Percentiles rank a stretch among this genome's conserved stretches.
phyloP scores from a whole-genome alignment of 768 basidiomycete genomes.

The Pisolithus sp. region DNA sequence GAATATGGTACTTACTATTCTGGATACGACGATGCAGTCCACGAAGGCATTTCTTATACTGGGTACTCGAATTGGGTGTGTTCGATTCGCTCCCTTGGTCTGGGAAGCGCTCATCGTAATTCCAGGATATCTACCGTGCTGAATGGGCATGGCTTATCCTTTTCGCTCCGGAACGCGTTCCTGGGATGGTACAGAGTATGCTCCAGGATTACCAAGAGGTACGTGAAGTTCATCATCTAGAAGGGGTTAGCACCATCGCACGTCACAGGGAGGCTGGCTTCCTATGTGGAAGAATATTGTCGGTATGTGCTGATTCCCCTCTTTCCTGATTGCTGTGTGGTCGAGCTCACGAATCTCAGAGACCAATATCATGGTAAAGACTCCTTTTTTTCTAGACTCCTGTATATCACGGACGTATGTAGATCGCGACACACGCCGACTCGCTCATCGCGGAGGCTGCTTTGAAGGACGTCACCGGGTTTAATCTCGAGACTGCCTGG shows the following conservation, averaged over 20 bases:
- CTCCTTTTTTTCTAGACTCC: neutral
- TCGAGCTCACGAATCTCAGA: conserved; percentile 29
- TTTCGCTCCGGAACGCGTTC: conserved; percentile 69
- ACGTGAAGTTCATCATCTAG: neutral
- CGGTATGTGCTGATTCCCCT: conserved; percentile 30
- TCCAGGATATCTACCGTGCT: conserved; percentile 71
- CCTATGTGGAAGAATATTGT: conserved; percentile 91
- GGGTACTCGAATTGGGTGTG: conserved; percentile 77
- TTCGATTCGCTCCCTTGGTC: neutral
- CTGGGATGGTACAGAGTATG: conserved; percentile 75
- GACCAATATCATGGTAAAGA: conserved; percentile 73
- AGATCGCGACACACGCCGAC: conserved; percentile 77
- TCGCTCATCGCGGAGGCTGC: conserved; percentile 71
- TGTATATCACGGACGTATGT: neutral
- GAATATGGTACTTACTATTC: conserved; percentile 70
- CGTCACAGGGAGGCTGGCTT: conserved; percentile 61
- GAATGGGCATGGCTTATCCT: conserved; percentile 76
- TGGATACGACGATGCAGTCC: conserved; percentile 63
- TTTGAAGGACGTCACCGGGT: conserved; percentile 56
- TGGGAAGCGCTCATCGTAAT: neutral
- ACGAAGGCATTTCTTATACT: conserved; percentile 64
- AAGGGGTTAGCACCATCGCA: no score
- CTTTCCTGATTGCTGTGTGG: neutral
- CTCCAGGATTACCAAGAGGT: conserved; percentile 70
- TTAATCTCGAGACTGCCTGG: conserved; percentile 61